Conservation (phyloP, 345 rosid species). For the Gossypium bickii region DNA sequence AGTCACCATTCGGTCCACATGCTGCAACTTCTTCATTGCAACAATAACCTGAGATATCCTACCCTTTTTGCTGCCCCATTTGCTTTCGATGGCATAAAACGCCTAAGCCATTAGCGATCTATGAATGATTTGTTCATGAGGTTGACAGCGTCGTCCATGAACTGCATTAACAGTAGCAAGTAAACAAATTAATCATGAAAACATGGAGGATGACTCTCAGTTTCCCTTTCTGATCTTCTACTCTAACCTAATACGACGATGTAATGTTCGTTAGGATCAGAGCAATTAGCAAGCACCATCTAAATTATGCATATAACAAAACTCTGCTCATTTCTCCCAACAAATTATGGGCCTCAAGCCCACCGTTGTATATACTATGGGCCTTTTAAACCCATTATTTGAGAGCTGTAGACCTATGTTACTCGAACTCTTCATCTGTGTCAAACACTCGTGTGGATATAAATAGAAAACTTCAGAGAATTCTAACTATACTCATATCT, state of each 20-base stretch:
- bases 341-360: too few species aligned
- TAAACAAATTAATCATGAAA: constrained; percentile 4
- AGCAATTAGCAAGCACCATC: too few species aligned
- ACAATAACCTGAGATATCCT: neutral
- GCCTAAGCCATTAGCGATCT: constrained; percentile 43
- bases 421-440: neutral
- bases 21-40: constrained; percentile 10
- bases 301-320: too few species aligned
- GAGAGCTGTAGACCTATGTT: neutral
- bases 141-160: constrained; percentile 84
- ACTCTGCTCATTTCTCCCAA: too few species aligned
- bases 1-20: constrained; percentile 8
- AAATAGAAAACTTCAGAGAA: neutral
- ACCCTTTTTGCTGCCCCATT: constrained; percentile 12
- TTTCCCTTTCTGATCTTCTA: too few species aligned
- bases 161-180: constrained; percentile 47
- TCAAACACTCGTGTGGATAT: neutral
- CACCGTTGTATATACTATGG: neutral
- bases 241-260: too few species aligned
- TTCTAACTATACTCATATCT: neutral
- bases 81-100: constrained; percentile 11
- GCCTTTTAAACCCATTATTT: neutral
- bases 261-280: too few species aligned
- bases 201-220: too few species aligned
- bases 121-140: constrained; percentile 89